Evolutionary conservation across 1,139 yeast species (phyloP).

Genomic region (Blastobotrys proliferans): DNA sequence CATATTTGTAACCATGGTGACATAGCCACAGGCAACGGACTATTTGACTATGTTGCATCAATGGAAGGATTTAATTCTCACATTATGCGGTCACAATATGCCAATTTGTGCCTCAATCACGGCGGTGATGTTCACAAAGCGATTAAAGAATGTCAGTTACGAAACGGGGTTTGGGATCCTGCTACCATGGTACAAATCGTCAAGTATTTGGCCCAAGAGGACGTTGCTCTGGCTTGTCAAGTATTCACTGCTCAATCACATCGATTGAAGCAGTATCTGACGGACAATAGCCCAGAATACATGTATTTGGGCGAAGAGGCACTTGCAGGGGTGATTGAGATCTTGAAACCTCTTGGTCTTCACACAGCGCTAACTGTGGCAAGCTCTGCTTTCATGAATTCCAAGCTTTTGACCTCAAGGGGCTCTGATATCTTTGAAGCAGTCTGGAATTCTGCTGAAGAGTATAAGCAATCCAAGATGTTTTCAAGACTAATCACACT

Average conservation of each 20-base stretch:
- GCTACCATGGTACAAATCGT: slow-evolving; percentile 28
- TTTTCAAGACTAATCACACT: slow-evolving; percentile 14
- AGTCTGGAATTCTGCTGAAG: slow-evolving; percentile 19
- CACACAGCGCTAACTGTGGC: slow-evolving; percentile 20
- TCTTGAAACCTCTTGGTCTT: neutral
- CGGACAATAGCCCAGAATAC: neutral
- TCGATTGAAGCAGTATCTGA: slow-evolving; percentile 15
- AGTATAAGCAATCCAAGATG: slow-evolving; percentile 11
- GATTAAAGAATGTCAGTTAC: slow-evolving; percentile 31
- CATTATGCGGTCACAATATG: slow-evolving; percentile 24
- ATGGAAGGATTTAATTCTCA: slow-evolving; percentile 17
- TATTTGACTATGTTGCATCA: slow-evolving; percentile 30
- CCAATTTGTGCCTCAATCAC: slow-evolving; percentile 20
- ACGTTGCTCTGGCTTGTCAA: slow-evolving; percentile 24
- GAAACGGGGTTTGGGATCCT: slow-evolving; percentile 34
- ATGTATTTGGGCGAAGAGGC: slow-evolving; percentile 12
- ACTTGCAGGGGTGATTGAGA: neutral
- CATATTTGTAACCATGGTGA: slow-evolving; percentile 24
- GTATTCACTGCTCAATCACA: slow-evolving; percentile 24
- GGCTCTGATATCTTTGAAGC: slow-evolving; percentile 19
- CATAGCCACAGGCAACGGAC: slow-evolving; percentile 20
- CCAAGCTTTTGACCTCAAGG: slow-evolving; percentile 24
- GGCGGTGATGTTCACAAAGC: slow-evolving; percentile 28
- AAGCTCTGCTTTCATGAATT: slow-evolving; percentile 22
- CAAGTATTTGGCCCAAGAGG: slow-evolving; percentile 21